Base-by-base conservation (phyloP, 1,284 basidiomycete genomes). In the Tremellales sp. region DNA sequence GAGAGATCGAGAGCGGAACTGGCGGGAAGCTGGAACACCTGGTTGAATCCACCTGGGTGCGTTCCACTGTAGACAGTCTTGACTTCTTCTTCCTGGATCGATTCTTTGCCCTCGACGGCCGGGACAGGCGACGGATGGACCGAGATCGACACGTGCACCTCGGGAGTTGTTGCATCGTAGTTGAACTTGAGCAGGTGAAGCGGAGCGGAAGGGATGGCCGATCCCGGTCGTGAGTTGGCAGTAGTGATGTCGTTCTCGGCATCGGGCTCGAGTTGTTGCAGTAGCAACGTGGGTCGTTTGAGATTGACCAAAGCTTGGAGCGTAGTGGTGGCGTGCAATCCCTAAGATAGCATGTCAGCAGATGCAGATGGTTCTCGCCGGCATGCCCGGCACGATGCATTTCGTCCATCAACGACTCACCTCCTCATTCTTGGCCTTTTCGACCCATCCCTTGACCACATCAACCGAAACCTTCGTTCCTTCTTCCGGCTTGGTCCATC, bases 271-370 rank as follows among this genome's bases (percentile, higher is more conserved):
- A 75, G 41, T 83, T 78, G n/a, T 83, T 88, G 29, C 80, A 86
- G 40, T 82, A 81, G 40, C 80, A 84, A 48, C 84, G 87, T 84
- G 0, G 89, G 90, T 7, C 89, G 82, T 68, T 92, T 92, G 61
- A 93, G 82, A 64, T 92, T 92, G 54, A 93, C 89, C 26, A 91
- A 80, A 0, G 89, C 89, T 75, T 93, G 89, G 0, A 93, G 78
- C 2, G 89, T 92, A 0, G 89, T 93, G 0, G 89, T 92, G 0
- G 88, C 82, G 61, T 89, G 85, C 8, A 84, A 79, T 13, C 81
- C 73, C 86, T 89, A 54, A n/a, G n/a, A n/a, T n/a, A n/a, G n/a
- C 6, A 6, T 12, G 42, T n/a, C 26, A 22, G n/a, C 11, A 8
- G 10, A 31, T 31, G n/a, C n/a, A n/a, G 3, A 37, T 23, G 15